Base-by-base conservation (phyloP, 768 basidiomycete species). In the Boletus vermiculosoides region DNA sequence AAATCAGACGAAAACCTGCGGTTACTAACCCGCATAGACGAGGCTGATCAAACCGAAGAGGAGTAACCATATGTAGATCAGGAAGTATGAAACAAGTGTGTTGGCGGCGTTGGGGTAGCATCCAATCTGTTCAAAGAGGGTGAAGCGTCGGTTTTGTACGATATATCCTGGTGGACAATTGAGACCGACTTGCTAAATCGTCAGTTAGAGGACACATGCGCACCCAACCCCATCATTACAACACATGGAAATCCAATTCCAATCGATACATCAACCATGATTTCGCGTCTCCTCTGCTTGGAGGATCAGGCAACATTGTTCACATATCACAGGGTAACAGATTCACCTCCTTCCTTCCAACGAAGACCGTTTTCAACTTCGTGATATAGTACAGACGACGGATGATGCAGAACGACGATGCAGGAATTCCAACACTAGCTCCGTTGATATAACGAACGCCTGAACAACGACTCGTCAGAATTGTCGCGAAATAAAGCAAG, bases 191-290 rank as follows among this genome's bases (percentile, higher is more conserved):
- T 22, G 8, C 22, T 10, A 40, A 3, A 3, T 6, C 6, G 20
- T 10, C 4, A 3, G 3, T 39, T 12, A 1, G 22, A 30, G 23
- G 9, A 33, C 55, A 39, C 8, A n/a, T 45, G 56, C 68, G 58
- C 48, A 76, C 71, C 57, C 11, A 76, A 54, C 1, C n/a, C n/a
- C n/a, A 59, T 58, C 54, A 78, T 63, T 8, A 73, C 58, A 8
- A 78, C 5, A 25, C 77, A 51, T 5, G 79, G 79, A 25, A 77
- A 34, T 0, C 71, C 72, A 4, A 11, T n/a, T n/a, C n/a, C n/a
- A n/a, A n/a, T n/a, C n/a, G n/a, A n/a, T n/a, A n/a, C n/a, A n/a
- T n/a, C n/a, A n/a, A n/a, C n/a, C n/a, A n/a, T n/a, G n/a, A n/a
- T n/a, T n/a, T n/a, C n/a, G n/a, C n/a, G n/a, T n/a, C n/a, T n/a